phyloP scores from a whole-genome alignment of 2,329 filamentous ascomycete species.

The Fusarium succisae region DNA sequence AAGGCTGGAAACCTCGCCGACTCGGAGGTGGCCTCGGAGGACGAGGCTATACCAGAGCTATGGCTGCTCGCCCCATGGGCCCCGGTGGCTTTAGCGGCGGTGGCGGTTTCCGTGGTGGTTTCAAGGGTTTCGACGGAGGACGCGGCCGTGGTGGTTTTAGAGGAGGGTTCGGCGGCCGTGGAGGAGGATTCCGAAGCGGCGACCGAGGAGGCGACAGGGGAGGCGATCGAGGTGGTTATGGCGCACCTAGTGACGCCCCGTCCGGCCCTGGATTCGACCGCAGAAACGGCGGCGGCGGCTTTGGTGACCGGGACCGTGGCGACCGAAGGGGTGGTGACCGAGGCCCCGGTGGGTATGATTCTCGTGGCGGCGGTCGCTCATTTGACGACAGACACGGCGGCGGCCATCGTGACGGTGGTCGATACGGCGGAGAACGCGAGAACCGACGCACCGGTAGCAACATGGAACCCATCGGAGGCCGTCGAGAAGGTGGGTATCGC shows the following conservation, averaged over 20 bases:
- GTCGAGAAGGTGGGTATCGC: conserved; percentile 67
- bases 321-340: conserved; percentile 52
- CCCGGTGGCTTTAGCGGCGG: conserved; percentile 69
- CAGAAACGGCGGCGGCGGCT: conserved; percentile 52
- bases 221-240: conserved; percentile 57
- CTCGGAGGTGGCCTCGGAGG: conserved; percentile 93
- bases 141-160: conserved; percentile 56
- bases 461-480: conserved; percentile 82
- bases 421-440: conserved; percentile 55
- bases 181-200: conserved; percentile 63
- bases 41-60: conserved; percentile 88
- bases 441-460: conserved; percentile 75
- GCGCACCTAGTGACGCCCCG: conserved; percentile 66
- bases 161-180: conserved; percentile 65
- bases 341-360: conserved; percentile 70
- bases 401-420: conserved; percentile 57
- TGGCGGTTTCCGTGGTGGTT: conserved; percentile 58
- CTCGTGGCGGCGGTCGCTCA: conserved; percentile 64
- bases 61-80: conserved; percentile 74
- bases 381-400: conserved; percentile 65
- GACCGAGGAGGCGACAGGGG: conserved; percentile 9
- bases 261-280: conserved; percentile 66
- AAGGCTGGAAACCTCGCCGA: conserved; percentile 90
- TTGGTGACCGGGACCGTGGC: conserved; percentile 52
- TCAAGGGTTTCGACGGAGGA: conserved; percentile 57